phyloP scores from a whole-genome alignment of 768 basidiomycete species.

The Leccinum subgranulosum region DNA sequence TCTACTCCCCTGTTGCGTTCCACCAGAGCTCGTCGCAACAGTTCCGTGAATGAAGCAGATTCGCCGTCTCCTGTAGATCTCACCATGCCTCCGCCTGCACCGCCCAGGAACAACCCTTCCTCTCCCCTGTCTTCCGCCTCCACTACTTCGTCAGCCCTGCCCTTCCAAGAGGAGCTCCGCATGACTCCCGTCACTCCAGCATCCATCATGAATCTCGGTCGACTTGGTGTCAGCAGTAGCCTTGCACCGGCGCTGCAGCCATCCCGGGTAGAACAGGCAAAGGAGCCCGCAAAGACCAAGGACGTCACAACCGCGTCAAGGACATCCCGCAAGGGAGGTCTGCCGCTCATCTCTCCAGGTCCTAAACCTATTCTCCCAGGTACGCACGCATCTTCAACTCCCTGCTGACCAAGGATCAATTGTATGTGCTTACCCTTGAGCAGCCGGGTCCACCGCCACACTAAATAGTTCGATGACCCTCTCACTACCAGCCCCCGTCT shows the following conservation, averaged over 20 bases:
- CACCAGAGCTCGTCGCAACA: slow-evolving; percentile 41
- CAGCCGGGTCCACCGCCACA: slow-evolving; percentile 34
- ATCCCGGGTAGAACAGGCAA: slow-evolving; percentile 21
- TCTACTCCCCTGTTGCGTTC: slow-evolving; percentile 58
- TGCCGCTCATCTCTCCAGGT: slow-evolving; percentile 45
- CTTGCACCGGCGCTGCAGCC: slow-evolving; percentile 33
- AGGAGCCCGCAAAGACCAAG: slow-evolving; percentile 30
- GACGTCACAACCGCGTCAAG: slow-evolving; percentile 20
- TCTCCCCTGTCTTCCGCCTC: slow-evolving; percentile 14
- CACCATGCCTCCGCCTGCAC: slow-evolving; percentile 84
- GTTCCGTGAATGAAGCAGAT: slow-evolving; percentile 45
- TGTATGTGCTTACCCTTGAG: slow-evolving; percentile 2
- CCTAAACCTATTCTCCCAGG: slow-evolving; percentile 76
- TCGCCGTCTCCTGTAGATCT: slow-evolving; percentile 87
- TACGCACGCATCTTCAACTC: slow-evolving; percentile 25
- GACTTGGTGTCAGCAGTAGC: slow-evolving; percentile 50
- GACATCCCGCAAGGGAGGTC: slow-evolving; percentile 28
- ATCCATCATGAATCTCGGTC: slow-evolving; percentile 86
- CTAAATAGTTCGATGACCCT: slow-evolving; percentile 23
- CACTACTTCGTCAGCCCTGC: background rate
- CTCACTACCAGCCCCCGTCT: slow-evolving; percentile 41
- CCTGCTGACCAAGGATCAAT: background rate
- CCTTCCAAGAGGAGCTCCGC: slow-evolving; percentile 28
- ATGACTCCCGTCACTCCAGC: slow-evolving; percentile 85
- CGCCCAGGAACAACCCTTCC: slow-evolving; percentile 32